phyloP scores from a whole-genome alignment of 2,329 filamentous ascomycete genomes.

The Aspergillus sergii region DNA sequence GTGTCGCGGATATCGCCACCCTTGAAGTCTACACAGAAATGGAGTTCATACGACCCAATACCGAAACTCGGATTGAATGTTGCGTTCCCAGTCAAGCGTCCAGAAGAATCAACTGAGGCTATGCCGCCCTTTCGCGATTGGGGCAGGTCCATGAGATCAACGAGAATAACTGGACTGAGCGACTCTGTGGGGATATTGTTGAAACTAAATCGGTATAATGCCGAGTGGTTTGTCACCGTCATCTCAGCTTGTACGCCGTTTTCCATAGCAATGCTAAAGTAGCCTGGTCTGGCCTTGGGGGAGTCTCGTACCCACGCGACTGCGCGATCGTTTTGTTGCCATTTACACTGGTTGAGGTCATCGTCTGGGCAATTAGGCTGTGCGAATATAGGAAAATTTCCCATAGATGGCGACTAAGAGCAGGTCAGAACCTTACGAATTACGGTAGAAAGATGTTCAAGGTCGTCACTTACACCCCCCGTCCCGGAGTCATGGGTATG shows the following conservation, averaged over 20 bases:
- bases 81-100: slow-evolving; percentile 65
- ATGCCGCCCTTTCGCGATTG: slow-evolving; percentile 62
- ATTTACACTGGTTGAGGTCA: slow-evolving; percentile 64
- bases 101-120: slow-evolving; percentile 57
- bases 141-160: slow-evolving; percentile 67
- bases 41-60: slow-evolving; percentile 59
- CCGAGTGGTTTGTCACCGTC: slow-evolving; percentile 66
- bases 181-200: slow-evolving; percentile 27
- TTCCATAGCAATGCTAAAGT: slow-evolving; percentile 64
- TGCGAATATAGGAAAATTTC: slow-evolving; percentile 73
- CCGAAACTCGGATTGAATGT: slow-evolving; percentile 68
- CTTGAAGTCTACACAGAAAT: slow-evolving; percentile 70
- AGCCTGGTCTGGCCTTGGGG: slow-evolving; percentile 63
- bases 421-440: slow-evolving; percentile 4
- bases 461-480: slow-evolving; percentile 43
- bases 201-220: slow-evolving; percentile 69
- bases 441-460: background rate
- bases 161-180: slow-evolving; percentile 62
- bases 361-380: slow-evolving; percentile 64
- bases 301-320: slow-evolving; percentile 52
- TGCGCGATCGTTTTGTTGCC: slow-evolving; percentile 57
- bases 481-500: slow-evolving; percentile 58
- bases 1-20: slow-evolving; percentile 61
- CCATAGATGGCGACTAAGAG: slow-evolving; percentile 52
- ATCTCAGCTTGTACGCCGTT: slow-evolving; percentile 65